Evolutionary conservation across 225 moss, liverwort and hornwort genomes (phyloP), one percentile per base, ranked within the genome.

Genomic region (Sphagnum contortum): DNA sequence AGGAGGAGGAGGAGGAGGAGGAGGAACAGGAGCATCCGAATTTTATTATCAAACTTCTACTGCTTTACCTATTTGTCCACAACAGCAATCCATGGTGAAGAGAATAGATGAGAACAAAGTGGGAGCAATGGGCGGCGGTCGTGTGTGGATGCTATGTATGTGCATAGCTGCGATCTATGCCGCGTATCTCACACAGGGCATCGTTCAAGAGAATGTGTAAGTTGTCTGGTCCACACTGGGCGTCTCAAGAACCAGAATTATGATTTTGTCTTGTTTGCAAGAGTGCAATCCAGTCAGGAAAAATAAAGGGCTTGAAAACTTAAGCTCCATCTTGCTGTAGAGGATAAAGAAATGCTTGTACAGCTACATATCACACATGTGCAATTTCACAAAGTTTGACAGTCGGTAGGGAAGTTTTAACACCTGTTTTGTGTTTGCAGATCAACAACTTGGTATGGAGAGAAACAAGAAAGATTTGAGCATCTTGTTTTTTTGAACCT

Each of bases 171-270:
- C 91, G 50, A 91, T 92, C 48, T 95, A 91, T 67, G 78, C 77
- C 44, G 91, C 94, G 3, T 95, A 95, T 66, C 80, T 95, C 54
- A 91, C 91, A 6, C 94, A 95, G 64, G 94, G 94, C 47, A 89
- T 95, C 45, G 77, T 95, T 66, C 91, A 91, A 76, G 94, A 95
- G 71, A 87, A 72, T 66, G 69, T 95, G 94, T 95, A 75, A 86
- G 91, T 66, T 29, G 29, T 29, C 29, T 29, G 29, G 29, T 1
- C 29, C 29, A 29, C 29, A 29, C 29, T 29, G 29, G 29, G 29
- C 29, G 29, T 29, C 29, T 29, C 29, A 29, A 29, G 29, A 29
- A 29, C 29, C 29, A 29, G 29, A 29, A 29, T 29, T 29, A 29
- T 29, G 1, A 29, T 29, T 29, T 29, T 29, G 29, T 29, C 0